Base-by-base conservation (phyloP, 1,284 basidiomycete species). In the Rhodotorula mucilaginosa region DNA sequence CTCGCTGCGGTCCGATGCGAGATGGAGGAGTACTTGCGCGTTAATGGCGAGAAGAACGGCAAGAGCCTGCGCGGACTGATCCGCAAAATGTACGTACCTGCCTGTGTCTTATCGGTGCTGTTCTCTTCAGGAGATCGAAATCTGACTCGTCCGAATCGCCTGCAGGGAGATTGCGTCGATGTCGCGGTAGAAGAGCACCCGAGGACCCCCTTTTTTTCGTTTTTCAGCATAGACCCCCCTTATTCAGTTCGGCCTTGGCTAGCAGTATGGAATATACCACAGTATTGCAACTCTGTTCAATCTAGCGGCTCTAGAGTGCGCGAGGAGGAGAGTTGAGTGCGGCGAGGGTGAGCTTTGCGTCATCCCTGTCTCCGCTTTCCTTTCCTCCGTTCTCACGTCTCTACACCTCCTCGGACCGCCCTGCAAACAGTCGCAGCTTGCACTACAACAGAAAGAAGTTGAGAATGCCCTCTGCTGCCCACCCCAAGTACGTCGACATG, bases 1-100 rank as follows among this genome's bases (percentile, higher is more conserved):
- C 81, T 98, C 58, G 84, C 80, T 0, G 82, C 74, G 21, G 78
- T 97, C 29, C 84, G 94, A 72, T 81, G 76, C 46, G 89, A 92
- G 79, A 93, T 99, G 89, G 93, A 97, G 83, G 78, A 75, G 21
- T 98, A 93, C 93, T 81, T 99, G 72, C 87, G 82, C 65, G 82
- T 80, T 39, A 87, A 87, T 70, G 78, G 79, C 54, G 80, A 92
- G 80, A 89, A 92, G 79, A 89, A 89, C 49, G 93, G 91, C 70
- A 92, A 90, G 80, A 93, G 88, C 61, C 82, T 97, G 76, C 93
- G 92, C 81, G 88, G 88, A 1, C 82, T 94, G 78, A 83, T 95
- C 80, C 91, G 89, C 84, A 92, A 90, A 82, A 85, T 93, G 46
- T 74, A 61, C 65, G 72, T 51, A 2, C 47, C 10, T 21, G 2